phyloP scores from a whole-genome alignment of 768 basidiomycete species.

The Termitomyces sp. region DNA sequence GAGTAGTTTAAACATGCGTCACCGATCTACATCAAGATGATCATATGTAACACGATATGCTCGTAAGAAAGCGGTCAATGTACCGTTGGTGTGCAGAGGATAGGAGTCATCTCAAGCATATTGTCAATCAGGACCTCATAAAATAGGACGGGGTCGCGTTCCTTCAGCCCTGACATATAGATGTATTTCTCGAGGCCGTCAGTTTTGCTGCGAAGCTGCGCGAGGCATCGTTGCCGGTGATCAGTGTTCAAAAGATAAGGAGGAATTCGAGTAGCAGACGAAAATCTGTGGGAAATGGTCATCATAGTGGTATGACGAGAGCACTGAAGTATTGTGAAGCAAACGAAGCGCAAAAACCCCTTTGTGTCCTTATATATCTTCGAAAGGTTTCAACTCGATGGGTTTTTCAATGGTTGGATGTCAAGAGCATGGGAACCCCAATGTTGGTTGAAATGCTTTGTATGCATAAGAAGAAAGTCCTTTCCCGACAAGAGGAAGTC shows the following conservation, averaged over 20 bases:
- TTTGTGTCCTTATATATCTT: conserved; percentile 5
- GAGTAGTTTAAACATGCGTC: conserved; percentile 71
- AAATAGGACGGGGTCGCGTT: conserved; percentile 60
- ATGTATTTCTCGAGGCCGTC: conserved; percentile 65
- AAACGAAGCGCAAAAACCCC: neutral
- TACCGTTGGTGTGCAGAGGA: conserved; percentile 79
- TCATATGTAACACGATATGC: too few species aligned
- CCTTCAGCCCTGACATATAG: conserved; percentile 61
- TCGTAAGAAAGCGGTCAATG: too few species aligned
- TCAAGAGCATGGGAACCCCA: too few species aligned
- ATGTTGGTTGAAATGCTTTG: too few species aligned
- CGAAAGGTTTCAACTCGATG: too few species aligned
- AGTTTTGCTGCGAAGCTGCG: conserved; percentile 55
- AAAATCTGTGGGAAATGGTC: neutral
- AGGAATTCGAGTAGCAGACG: conserved; percentile 32
- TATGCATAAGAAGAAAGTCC: too few species aligned
- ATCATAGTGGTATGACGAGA: neutral
- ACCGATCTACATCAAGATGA: conserved; percentile 45
- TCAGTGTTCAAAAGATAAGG: conserved; percentile 47
- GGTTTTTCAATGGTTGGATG: too few species aligned
- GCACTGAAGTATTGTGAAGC: neutral
- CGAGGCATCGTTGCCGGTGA: conserved; percentile 53
- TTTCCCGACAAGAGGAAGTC: too few species aligned
- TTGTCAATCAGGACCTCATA: conserved; percentile 60
- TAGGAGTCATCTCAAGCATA: conserved; percentile 63